Conservation (phyloP, 2,329 filamentous ascomycete genomes). For the Nemania diffusa region DNA sequence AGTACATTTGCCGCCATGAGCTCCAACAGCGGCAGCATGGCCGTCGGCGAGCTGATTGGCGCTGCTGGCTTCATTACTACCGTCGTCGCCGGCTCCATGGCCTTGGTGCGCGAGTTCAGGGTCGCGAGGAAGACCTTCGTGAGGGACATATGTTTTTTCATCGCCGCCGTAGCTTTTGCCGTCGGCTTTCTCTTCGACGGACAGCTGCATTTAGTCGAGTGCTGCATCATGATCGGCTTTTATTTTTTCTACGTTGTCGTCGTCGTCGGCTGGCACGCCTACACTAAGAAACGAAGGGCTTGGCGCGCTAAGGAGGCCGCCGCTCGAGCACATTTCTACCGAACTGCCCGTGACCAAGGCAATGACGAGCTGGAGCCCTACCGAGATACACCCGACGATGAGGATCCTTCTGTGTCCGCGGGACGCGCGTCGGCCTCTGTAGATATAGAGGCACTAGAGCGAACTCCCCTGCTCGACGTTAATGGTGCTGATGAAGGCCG, state of each 20-base stretch:
- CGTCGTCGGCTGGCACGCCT: constrained; percentile 94
- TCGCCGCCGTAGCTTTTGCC: constrained; percentile 84
- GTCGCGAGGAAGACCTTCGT: constrained; percentile 91
- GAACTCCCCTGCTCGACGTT: constrained; percentile 60
- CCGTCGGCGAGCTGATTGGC: constrained; percentile 92
- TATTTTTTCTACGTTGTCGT: constrained; percentile 90
- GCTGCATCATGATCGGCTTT: constrained; percentile 86
- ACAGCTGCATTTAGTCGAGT: constrained; percentile 87
- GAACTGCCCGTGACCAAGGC: constrained; percentile 58
- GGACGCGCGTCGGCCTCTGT: constrained; percentile 42
- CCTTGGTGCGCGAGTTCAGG: constrained; percentile 91
- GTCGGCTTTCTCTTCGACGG: constrained; percentile 90
- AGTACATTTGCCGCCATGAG: constrained; percentile 98
- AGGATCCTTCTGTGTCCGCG: constrained; percentile 52
- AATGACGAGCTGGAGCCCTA: constrained; percentile 72
- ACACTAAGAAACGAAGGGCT: constrained; percentile 70
- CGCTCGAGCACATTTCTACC: constrained; percentile 78
- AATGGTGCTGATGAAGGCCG: constrained; percentile 54
- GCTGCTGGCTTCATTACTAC: constrained; percentile 96
- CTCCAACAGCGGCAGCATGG: constrained; percentile 96
- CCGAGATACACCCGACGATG: constrained; percentile 69
- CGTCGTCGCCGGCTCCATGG: constrained; percentile 97
- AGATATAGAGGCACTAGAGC: constrained; percentile 59
- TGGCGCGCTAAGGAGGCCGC: constrained; percentile 74
- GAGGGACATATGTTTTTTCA: constrained; percentile 91